phyloP scores from a whole-genome alignment of 116 monocot species.

The Trichopus zeylanicus region DNA sequence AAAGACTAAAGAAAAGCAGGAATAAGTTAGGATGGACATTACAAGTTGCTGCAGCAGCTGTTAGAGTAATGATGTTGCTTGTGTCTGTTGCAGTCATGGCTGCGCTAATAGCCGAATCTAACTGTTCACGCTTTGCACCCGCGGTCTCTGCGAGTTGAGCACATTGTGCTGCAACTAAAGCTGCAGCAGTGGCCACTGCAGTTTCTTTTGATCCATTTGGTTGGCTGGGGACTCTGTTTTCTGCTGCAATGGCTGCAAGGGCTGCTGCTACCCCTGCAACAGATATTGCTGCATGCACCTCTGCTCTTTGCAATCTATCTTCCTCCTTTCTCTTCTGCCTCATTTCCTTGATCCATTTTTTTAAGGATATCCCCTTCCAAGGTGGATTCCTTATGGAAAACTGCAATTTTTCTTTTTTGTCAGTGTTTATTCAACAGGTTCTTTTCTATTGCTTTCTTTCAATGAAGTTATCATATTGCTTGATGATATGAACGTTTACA shows the following conservation, averaged over 20 bases:
- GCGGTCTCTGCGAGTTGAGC: conserved; percentile 46
- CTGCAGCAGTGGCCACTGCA: conserved; percentile 61
- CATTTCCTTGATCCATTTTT: conserved; percentile 63
- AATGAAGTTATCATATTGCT: background rate
- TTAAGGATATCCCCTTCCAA: conserved; percentile 44
- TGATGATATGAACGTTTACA: background rate
- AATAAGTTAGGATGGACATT: conserved; percentile 2
- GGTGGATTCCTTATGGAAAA: conserved; percentile 27
- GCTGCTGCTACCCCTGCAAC: conserved; percentile 68
- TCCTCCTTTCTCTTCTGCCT: conserved; percentile 66
- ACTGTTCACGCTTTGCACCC: conserved; percentile 54
- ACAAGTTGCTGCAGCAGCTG: conserved; percentile 85
- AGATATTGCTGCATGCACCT: conserved; percentile 71
- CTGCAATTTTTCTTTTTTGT: conserved; percentile 15
- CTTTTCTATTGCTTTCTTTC: background rate
- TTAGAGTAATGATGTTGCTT: conserved; percentile 53
- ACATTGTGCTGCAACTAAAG: conserved; percentile 67
- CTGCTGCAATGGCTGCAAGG: conserved; percentile 68
- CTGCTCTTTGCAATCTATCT: conserved; percentile 45
- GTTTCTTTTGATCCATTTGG: conserved; percentile 29
- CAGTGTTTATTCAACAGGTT: background rate
- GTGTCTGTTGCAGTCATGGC: conserved; percentile 49
- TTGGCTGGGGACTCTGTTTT: conserved; percentile 16
- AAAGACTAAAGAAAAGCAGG: background rate
- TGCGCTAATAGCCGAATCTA: conserved; percentile 38